phyloP scores from a whole-genome alignment of 2,329 filamentous ascomycete genomes.

The Moelleriella libera region DNA sequence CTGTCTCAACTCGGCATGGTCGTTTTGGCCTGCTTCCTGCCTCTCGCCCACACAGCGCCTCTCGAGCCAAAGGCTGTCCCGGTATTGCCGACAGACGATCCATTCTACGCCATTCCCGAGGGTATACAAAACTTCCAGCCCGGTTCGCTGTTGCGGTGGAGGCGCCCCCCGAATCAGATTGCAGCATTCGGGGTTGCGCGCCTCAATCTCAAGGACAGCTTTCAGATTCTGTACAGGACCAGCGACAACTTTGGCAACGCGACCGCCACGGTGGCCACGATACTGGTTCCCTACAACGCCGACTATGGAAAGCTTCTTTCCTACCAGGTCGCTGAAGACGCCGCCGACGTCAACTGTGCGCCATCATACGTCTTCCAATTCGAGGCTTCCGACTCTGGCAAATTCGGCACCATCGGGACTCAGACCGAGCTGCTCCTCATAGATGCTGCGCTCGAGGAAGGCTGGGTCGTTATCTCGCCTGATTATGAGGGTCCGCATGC shows the following conservation, averaged over 20 bases:
- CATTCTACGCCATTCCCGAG: slow-evolving; percentile 7
- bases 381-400: slow-evolving; percentile 10
- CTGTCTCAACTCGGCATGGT: not conserved
- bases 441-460: slow-evolving; percentile 19
- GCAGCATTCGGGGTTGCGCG: slow-evolving; percentile 6
- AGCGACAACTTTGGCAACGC: slow-evolving; percentile 19
- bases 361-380: slow-evolving; percentile 12
- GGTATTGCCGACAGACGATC: slow-evolving; percentile 6
- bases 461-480: slow-evolving; percentile 35
- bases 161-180: slow-evolving; percentile 4
- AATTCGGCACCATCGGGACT: slow-evolving; percentile 19
- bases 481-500: slow-evolving; percentile 30
- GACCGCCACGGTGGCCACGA: slow-evolving; percentile 21
- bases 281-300: slow-evolving; percentile 20
- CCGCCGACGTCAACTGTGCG: slow-evolving; percentile 19
- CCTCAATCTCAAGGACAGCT: slow-evolving; percentile 6
- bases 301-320: slow-evolving; percentile 19
- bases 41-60: not conserved
- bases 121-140: not conserved
- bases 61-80: not conserved
- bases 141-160: slow-evolving; percentile 6
- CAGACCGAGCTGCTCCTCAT: slow-evolving; percentile 10
- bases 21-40: not conserved
- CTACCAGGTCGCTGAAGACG: slow-evolving; percentile 26
- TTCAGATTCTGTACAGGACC: slow-evolving; percentile 25